Base-by-base conservation (phyloP, 1,139 yeast species). In the Kodamaea suecica region DNA sequence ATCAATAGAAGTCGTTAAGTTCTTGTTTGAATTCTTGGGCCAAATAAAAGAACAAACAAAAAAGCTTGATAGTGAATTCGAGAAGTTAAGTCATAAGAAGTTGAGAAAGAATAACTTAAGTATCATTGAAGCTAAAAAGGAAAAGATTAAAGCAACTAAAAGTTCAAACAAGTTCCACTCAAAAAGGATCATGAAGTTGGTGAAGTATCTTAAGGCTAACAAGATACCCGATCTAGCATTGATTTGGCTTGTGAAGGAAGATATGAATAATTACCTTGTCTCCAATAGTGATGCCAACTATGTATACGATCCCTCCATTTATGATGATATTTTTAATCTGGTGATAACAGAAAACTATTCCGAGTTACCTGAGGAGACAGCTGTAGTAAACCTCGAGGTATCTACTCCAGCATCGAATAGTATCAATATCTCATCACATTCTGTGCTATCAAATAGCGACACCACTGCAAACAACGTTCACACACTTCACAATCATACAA, bases 81-180 rank as follows among this genome's bases (percentile, higher is more conserved):
- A 70, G 36, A 67, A 61, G 45, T 51, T 70, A 25, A 56, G 66
- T 5, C 62, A 60, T 33, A 68, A 67, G 50, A 67, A 67, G 42
- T 52, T 63, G 23, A 55, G 72, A 39, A 69, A 67, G 52, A 68
- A 65, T 41, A 62, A 62, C 39, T 47, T 56, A 40, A 57, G 57
- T 33, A 57, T 60, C 3, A 56, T 65, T 27, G 76, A 70, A 42
- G 63, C 63, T 33, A 63, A 69, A 36, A 68, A 69, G 50, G 73
- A 65, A 36, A 72, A 69, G 43, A 57, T 70, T 31, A 70, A 65
- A 39, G 38, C 49, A n/a, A 62, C 59, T 29, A 53, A 59, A 31
- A 53, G 52, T 23, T 57, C 57, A 29, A 62, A 68, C 38, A 61
- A 58, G 40, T 68, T 68, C 42, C 75, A 70, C 43, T 54, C 61